A percentile compares a stretch with the other conserved stretches of the same genome.
phyloP scores from a whole-genome alignment of 768 basidiomycete species.

The Daedaleopsis sinensis region DNA sequence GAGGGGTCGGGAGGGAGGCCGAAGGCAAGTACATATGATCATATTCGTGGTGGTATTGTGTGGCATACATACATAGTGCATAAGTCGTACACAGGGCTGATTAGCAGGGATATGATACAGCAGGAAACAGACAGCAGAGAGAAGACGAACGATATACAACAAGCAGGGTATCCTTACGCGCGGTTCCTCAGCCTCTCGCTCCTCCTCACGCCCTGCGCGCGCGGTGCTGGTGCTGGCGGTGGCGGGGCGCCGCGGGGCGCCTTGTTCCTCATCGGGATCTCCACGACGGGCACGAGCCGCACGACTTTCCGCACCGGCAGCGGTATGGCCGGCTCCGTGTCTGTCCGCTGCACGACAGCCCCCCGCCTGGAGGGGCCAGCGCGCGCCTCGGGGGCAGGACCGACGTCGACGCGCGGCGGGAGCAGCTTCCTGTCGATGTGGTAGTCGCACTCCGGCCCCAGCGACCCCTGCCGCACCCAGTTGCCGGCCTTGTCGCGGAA shows the following conservation, averaged over 20 bases:
- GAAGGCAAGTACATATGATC: background rate
- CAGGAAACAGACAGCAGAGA: background rate
- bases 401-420: constrained; percentile 5
- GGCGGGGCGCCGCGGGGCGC: background rate
- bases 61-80: background rate
- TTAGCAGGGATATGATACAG: background rate
- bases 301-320: background rate
- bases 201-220: background rate
- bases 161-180: background rate
- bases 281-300: background rate
- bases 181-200: background rate
- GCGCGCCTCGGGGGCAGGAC: background rate
- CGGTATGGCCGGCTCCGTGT: constrained; percentile 5
- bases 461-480: constrained; percentile 9
- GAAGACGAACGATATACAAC: background rate
- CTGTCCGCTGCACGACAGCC: constrained; percentile 2
- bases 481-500: background rate
- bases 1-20: background rate
- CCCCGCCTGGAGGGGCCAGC: background rate
- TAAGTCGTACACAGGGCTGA: background rate
- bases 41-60: background rate
- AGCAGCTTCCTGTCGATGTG: background rate
- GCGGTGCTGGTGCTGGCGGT: background rate
- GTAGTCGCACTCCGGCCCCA: constrained; percentile 5
- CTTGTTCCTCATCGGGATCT: background rate